phyloP scores from a whole-genome alignment of 495 filamentous ascomycete genomes.

The Talaromyces adpressus region DNA sequence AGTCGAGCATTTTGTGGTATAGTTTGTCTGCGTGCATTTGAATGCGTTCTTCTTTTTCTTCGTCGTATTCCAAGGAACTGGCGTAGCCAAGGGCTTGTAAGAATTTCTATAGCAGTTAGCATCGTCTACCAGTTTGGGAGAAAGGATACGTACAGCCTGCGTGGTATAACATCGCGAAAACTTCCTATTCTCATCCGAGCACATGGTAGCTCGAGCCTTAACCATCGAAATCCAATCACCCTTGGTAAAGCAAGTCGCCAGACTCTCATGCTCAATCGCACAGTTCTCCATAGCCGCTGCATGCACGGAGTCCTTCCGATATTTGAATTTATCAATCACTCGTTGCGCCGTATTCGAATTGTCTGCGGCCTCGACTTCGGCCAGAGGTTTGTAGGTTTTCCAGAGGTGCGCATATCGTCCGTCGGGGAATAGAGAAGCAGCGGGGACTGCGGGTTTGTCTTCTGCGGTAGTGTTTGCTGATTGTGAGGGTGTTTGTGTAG shows the following conservation, averaged over 20 bases:
- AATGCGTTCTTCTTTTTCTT: conserved; percentile 74
- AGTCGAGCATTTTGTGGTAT: conserved; percentile 76
- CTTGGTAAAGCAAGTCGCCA: conserved; percentile 66
- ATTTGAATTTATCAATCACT: conserved; percentile 76
- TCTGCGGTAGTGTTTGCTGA: conserved; percentile 17
- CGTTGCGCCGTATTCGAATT: conserved; percentile 53
- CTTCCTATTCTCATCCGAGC: conserved; percentile 56
- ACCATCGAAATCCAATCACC: conserved; percentile 46
- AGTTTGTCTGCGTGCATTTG: conserved; percentile 92
- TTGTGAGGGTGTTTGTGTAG: conserved; percentile 14
- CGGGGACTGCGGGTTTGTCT: conserved; percentile 43
- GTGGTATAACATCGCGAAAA: conserved; percentile 78
- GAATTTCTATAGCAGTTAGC: conserved; percentile 57
- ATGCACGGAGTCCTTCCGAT: conserved; percentile 69
- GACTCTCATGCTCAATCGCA: conserved; percentile 69
- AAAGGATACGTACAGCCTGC: conserved; percentile 56
- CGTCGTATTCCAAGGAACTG: conserved; percentile 50
- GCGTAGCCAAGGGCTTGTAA: conserved; percentile 89
- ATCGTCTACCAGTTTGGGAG: too few species aligned
- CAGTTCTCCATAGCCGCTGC: conserved; percentile 90
- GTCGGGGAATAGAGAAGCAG: conserved; percentile 60
- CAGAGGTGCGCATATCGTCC: conserved; percentile 92
- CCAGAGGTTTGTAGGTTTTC: conserved; percentile 72
- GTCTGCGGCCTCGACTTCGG: conserved; percentile 50
- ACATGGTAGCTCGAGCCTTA: conserved; percentile 60